Evolutionary conservation across 306 rosid species (phyloP), one percentile per base, ranked within the genome.

Genomic region (Cucurbita ficifolia): DNA sequence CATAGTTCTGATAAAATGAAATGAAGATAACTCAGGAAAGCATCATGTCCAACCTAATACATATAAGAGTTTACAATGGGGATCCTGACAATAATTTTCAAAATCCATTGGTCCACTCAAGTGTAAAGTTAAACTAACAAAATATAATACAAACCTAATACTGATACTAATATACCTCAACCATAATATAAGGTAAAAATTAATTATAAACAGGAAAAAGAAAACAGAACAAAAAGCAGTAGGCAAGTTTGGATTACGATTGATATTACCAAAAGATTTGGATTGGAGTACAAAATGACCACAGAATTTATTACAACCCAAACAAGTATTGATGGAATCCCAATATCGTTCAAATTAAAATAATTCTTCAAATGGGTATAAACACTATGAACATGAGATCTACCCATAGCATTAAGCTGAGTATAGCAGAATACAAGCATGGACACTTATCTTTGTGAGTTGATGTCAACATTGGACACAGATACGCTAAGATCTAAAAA

Each of bases 1-100:
- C 99, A 94, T 71, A 87, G 86, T 78, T 85, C 99, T 94, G 96
- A 54, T 77, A 76, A 83, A 76, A 53, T 17, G 51, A 50, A 63
- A 36, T 29, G 73, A 73, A 56, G 43, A 38, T 18, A 77, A 65
- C 71, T 81, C 81, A 84, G 84, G 43, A 45, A 80, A 70, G 54
- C 54, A 67, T 21, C 58, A 18, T n/a, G 48, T n/a, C 51, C 76
- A 21, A 73, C 7, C 64, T 57, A 10, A 19, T 38, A 54, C 65
- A 36, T 52, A 72, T 5, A 36, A 11, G 50, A 33, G 63, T 40
- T 63, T 43, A 40, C 16, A 3, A 63, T 40, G 10, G 54, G 73
- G 40, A 22, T 43, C 35, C 40, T 21, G 55, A 67, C 73, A 67
- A 45, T 19, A 67, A 45, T 42, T 48, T 21, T 67, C 53, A 45